These are phyloP conservation scores for Geopyxis carbonaria DNA, from an alignment of 495 filamentous ascomycete genomes.

Conservation along the genomic window DNA sequence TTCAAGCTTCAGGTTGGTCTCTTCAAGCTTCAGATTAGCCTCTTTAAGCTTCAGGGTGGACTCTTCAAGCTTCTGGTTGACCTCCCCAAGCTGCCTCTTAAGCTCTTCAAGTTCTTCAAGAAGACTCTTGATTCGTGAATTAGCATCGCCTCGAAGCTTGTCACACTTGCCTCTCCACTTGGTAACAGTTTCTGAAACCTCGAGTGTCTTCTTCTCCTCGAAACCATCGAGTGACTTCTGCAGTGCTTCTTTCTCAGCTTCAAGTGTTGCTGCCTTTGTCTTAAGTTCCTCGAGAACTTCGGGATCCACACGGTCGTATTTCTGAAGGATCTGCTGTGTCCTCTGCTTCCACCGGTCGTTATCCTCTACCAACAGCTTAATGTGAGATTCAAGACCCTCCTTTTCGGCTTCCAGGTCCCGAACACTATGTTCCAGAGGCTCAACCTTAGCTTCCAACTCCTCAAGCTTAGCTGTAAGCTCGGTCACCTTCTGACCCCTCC, in stretches of 20 bases:
- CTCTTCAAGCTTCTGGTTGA: conserved; percentile 25
- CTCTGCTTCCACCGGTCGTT: conserved; percentile 85
- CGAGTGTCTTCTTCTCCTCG: conserved; percentile 32
- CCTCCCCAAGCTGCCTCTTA: conserved; percentile 34
- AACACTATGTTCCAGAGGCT: conserved; percentile 64
- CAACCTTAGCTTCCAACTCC: conserved; percentile 54
- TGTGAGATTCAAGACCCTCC: conserved; percentile 65
- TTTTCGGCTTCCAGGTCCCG: conserved; percentile 63
- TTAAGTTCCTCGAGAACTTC: conserved; percentile 78
- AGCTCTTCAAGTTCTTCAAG: conserved; percentile 30
- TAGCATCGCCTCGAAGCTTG: conserved; percentile 44
- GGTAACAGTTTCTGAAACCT: conserved; percentile 30
- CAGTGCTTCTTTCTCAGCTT: conserved; percentile 55
- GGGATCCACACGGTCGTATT: conserved; percentile 88
- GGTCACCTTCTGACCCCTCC: conserved; percentile 52
- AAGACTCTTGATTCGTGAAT: conserved; percentile 33
- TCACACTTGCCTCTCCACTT: conserved; percentile 32
- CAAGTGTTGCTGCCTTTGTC: conserved; percentile 40
- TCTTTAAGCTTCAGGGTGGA: conserved; percentile 32
- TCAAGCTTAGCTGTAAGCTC: conserved; percentile 59
- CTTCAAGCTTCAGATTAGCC: conserved; percentile 35
- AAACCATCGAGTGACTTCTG: conserved; percentile 36
- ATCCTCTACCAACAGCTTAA: conserved; percentile 68
- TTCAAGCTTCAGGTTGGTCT: conserved; percentile 26
- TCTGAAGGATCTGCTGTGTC: conserved; percentile 82